phyloP scores from a whole-genome alignment of 2,329 filamentous ascomycete species.

The Pseudophaeomoniella oleicola region DNA sequence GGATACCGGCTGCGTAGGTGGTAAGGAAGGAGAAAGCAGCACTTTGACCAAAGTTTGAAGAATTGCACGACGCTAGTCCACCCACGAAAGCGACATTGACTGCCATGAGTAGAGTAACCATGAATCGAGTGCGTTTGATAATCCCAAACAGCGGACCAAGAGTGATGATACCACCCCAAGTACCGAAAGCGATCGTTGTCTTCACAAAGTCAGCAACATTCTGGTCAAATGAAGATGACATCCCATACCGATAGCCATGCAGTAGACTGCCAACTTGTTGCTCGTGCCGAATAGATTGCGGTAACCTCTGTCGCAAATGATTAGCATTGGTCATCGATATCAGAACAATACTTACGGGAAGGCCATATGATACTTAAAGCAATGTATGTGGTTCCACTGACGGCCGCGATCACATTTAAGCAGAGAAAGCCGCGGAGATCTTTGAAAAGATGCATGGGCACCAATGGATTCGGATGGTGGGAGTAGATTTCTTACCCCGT shows the following conservation, averaged over 20 bases:
- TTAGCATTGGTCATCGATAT: not conserved
- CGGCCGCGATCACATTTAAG: constrained; percentile 3
- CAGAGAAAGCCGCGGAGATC: constrained; percentile 5
- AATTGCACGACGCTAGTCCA: not conserved
- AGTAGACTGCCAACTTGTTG: not conserved
- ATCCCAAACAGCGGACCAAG: constrained; percentile 14
- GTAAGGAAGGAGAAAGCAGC: constrained; percentile 5
- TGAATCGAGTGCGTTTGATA: constrained; percentile 10
- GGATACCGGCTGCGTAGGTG: constrained; percentile 3
- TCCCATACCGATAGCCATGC: not conserved
- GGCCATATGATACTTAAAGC: constrained; percentile 5
- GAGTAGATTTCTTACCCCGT: constrained; percentile 7
- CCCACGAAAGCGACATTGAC: not conserved
- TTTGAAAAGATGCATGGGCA: constrained; percentile 6
- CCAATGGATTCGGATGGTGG: constrained; percentile 3
- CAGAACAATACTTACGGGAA: constrained; percentile 3
- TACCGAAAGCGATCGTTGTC: constrained; percentile 15
- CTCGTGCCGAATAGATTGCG: not conserved
- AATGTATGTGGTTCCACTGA: constrained; percentile 4
- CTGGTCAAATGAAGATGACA: no score
- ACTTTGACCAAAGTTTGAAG: constrained; percentile 1
- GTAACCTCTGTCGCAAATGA: not conserved
- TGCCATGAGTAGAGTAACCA: not conserved
- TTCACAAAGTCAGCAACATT: not conserved
- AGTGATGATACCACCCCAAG: constrained; percentile 16